Evolutionary conservation across 768 basidiomycete genomes (phyloP).

Genomic region (Naganishia kalamii): DNA sequence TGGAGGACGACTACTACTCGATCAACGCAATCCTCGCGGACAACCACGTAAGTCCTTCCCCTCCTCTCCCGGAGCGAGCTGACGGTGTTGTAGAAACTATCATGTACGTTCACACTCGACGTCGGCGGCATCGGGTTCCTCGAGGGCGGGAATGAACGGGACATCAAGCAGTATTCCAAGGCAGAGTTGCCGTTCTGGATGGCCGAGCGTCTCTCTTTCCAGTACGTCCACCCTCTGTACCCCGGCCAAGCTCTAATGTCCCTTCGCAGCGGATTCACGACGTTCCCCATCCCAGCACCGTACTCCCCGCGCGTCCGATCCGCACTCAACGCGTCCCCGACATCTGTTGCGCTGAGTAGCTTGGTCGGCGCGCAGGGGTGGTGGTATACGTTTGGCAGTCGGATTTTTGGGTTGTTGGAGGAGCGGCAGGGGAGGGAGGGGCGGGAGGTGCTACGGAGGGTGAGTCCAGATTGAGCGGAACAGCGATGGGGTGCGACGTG

Average conservation of each 20-base stretch:
- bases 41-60: constrained; percentile 59
- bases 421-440: constrained; percentile 68
- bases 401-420: constrained; percentile 76
- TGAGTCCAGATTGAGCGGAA: too few relatives aligned
- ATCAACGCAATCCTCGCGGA: constrained; percentile 85
- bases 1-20: constrained; percentile 90
- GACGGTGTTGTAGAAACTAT: constrained; percentile 62
- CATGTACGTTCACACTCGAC: constrained; percentile 83
- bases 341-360: constrained; percentile 71
- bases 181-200: constrained; percentile 85
- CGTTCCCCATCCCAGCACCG: constrained; percentile 73
- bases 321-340: constrained; percentile 80
- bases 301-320: constrained; percentile 72
- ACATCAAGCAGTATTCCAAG: constrained; percentile 71
- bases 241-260: background rate
- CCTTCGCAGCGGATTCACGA: constrained; percentile 70
- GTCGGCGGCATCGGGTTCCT: constrained; percentile 83
- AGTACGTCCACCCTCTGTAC: constrained; percentile 50
- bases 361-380: constrained; percentile 79
- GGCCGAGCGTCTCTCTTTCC: constrained; percentile 73
- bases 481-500: too few relatives aligned
- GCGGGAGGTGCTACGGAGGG: constrained; percentile 62
- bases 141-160: constrained; percentile 73
- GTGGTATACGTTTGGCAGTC: constrained; percentile 89
- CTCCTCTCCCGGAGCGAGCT: background rate